Base-by-base conservation (phyloP, 345 rosid genomes). In the Linum usitatissimum region DNA sequence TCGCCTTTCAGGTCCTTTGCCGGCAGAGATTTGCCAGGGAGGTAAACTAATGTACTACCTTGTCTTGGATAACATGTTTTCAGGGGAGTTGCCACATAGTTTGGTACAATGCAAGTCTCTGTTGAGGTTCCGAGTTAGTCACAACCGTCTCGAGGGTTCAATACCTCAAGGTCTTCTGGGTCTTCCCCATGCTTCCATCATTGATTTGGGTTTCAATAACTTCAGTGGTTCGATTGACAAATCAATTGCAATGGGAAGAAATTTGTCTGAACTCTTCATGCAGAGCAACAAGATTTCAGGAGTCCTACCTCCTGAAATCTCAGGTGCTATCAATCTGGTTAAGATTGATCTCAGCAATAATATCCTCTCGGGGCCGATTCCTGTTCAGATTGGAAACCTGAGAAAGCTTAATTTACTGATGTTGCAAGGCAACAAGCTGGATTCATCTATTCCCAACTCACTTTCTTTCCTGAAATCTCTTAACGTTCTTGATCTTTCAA, bases 261-360 rank as follows among this genome's bases (percentile, higher is more conserved):
- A 92, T 76, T 63, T 92, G 77, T 86, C 96, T 6, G 96, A 92
- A 72, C 68, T 92, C 67, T 89, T 88, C 76, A 45, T 88, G 71
- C 95, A 85, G 66, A 83, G 72, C 63, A 92, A 92, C 63, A 76
- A 62, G 71, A 69, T 92, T 54, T 84, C 96, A 9, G 91, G 96
- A 39, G 68, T 73, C 64, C 8, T 88, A 31, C 96, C 96, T 63
- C 77, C 76, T 28, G 81, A 84, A 64, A 86, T 92, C 61, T 84
- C 87, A 42, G 70, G 74, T 19, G 91, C 89, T 30, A 66, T 71
- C 64, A 86, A 80, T 71, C 81, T 92, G 64, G 95, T 92, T 48
- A 92, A 92, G 83, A 78, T 92, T 74, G 96, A 92, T 75, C 83
- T 92, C 65, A 86, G 96, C 67, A 80, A 78, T 71, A 92, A 92